These are phyloP conservation scores for Asterochloris sp. DNA, from an alignment of 139 green algal genomes.

Conservation along the genomic window DNA sequence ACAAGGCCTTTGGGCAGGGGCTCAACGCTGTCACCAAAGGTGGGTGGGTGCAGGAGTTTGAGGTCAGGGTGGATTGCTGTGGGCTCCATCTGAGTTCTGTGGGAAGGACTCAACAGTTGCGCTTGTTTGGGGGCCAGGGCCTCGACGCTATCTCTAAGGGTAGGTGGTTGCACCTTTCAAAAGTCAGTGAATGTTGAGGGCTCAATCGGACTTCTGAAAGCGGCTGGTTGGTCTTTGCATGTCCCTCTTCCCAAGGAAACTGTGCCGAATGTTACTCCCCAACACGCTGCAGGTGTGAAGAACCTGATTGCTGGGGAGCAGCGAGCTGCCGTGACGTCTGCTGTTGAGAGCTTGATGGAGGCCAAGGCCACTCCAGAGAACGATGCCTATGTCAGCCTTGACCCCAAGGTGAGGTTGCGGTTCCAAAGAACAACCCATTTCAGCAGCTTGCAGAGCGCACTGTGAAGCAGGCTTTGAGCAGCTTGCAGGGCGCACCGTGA, in stretches of 20 bases:
- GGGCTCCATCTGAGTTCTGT: too few species aligned
- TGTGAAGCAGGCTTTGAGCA: background rate
- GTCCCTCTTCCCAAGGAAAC: too few species aligned
- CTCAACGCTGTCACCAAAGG: slow-evolving; percentile 83
- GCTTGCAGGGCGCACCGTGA: background rate
- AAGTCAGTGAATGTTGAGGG: too few species aligned
- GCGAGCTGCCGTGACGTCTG: slow-evolving; percentile 73
- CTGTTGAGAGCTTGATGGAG: slow-evolving; percentile 91
- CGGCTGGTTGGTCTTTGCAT: too few species aligned
- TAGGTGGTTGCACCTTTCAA: slow-evolving; percentile 9
- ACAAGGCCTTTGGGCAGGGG: slow-evolving; percentile 88
- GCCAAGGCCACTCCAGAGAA: slow-evolving; percentile 55
- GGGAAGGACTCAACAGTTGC: too few species aligned
- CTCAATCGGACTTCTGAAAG: too few species aligned
- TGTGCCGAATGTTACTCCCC: too few species aligned
- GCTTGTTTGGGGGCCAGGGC: slow-evolving; percentile 86
- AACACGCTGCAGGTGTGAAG: slow-evolving; percentile 67
- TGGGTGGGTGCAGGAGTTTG: slow-evolving; percentile 6
- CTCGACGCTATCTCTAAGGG: slow-evolving; percentile 83
- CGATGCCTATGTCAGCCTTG: slow-evolving; percentile 81
- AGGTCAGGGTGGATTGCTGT: too few species aligned
- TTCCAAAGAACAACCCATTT: background rate
- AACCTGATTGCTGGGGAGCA: slow-evolving; percentile 79
- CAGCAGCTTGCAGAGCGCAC: background rate
- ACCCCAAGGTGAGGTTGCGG: slow-evolving; percentile 67